Conservation (phyloP, 176 grass and related monocot species). For the Hordeum marinum region DNA sequence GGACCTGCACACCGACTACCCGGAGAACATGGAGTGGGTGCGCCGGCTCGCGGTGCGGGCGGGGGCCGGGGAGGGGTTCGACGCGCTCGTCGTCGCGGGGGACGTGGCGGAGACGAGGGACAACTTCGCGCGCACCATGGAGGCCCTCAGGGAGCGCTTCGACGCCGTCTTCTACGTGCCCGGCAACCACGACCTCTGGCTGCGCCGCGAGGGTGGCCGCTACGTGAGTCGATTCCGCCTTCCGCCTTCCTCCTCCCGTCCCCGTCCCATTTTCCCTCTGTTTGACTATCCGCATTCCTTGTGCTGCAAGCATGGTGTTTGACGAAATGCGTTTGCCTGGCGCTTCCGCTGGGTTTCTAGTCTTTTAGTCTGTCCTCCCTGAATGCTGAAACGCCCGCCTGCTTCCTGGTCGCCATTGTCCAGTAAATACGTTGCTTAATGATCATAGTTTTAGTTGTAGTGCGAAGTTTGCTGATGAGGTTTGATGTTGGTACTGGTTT, state of each 20-base stretch:
- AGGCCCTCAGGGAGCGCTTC: slow-evolving; percentile 56
- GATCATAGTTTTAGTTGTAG: neutral
- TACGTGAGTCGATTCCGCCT: slow-evolving; percentile 52
- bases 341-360: neutral
- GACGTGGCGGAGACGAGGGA: slow-evolving; percentile 79
- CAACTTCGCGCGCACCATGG: slow-evolving; percentile 74
- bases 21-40: slow-evolving; percentile 98
- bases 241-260: neutral
- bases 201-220: slow-evolving; percentile 61
- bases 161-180: slow-evolving; percentile 76
- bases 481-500: neutral
- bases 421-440: neutral
- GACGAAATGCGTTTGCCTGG: neutral
- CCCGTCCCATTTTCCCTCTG: too few relatives aligned
- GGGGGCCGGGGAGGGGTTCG: neutral
- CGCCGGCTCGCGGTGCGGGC: slow-evolving; percentile 40
- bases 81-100: slow-evolving; percentile 85
- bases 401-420: neutral
- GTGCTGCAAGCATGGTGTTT: slow-evolving; percentile 29
- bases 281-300: neutral
- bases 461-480: neutral
- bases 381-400: neutral
- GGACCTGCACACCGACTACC: slow-evolving; percentile 87
- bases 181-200: slow-evolving; percentile 95
- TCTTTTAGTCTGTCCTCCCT: neutral